Evolutionary conservation across 306 rosid genomes (phyloP), one percentile per base, ranked within the genome.

Genomic region (Dryas drummondii): DNA sequence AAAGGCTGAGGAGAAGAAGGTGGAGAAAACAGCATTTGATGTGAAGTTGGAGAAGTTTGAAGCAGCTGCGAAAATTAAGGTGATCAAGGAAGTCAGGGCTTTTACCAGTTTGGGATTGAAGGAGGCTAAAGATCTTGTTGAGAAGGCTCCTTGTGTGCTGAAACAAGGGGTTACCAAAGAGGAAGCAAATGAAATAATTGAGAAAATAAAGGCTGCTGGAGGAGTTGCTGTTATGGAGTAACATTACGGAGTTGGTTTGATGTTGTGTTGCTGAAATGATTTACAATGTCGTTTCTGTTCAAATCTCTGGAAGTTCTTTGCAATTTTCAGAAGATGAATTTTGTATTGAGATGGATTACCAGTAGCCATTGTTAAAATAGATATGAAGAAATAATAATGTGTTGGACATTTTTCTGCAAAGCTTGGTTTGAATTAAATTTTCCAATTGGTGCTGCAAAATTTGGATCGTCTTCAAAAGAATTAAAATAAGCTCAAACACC

Each of bases 121-220:
- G 81, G 81, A 71, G 74, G 84, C 84, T 10, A 81, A 81, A 9
- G 84, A 76, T 5, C 75, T 81, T 12, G 84, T 81, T 2, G 84
- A 81, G 75, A 81, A 81, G 65, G 75, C 22, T 8, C 84, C 84
- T 40, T 79, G 73, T 32, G 66, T 81, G 65, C 78, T 81, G 4
- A 81, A 76, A 58, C 84, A 81, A 72, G 74, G 84, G 64, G 52
- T 81, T 67, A 76, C 81, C 52, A 81, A 76, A 58, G 84, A 76
- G 71, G 84, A 81, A 57, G 84, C 84, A 50, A 53, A 54, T 52
- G 74, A 27, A 17, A 81, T 81, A 17, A 81, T 76, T 8, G 81
- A 71, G 81, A 81, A 81, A 22, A 26, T 81, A 11, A 81, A 76
- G 77, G 77, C 80, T 17, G 84, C 73, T 44, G 84, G 84, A 48